Percentiles rank a stretch among this genome's conserved stretches.
phyloP scores from a whole-genome alignment of 306 rosid genomes.

The Lathyrus oleraceus region DNA sequence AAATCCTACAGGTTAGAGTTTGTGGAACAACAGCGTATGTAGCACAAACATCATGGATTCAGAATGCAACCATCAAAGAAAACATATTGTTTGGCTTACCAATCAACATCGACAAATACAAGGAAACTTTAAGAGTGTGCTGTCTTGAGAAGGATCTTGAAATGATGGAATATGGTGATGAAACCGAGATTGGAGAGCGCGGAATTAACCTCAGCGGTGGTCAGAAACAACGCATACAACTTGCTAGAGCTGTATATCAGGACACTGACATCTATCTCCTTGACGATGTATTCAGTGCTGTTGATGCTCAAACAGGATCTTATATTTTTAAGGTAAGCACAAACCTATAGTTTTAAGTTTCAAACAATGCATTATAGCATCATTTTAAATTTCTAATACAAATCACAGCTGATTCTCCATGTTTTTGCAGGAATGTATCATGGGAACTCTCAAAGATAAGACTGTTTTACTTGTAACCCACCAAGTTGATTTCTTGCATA shows the following conservation, averaged over 20 bases:
- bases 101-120: constrained; percentile 59
- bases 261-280: constrained; percentile 82
- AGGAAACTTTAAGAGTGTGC: constrained; percentile 66
- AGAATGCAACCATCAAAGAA: constrained; percentile 80
- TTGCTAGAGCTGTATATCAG: constrained; percentile 85
- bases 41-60: constrained; percentile 96
- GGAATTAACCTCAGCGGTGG: constrained; percentile 96
- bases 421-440: constrained; percentile 70
- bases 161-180: constrained; percentile 82
- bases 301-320: constrained; percentile 90
- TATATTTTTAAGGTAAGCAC: constrained; percentile 71
- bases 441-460: constrained; percentile 73
- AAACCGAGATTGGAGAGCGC: constrained; percentile 88
- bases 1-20: constrained; percentile 59
- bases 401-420: background rate
- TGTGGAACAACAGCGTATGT: constrained; percentile 81
- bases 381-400: background rate
- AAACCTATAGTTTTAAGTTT: background rate
- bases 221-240: constrained; percentile 86
- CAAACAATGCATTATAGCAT: background rate
- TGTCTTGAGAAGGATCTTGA: constrained; percentile 81
- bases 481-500: constrained; percentile 89
- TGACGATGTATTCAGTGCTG: constrained; percentile 89
- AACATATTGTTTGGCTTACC: constrained; percentile 79
- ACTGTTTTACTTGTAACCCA: constrained; percentile 82